phyloP scores from a whole-genome alignment of 805 yeast species.

The Saccharomycopsis vini region DNA sequence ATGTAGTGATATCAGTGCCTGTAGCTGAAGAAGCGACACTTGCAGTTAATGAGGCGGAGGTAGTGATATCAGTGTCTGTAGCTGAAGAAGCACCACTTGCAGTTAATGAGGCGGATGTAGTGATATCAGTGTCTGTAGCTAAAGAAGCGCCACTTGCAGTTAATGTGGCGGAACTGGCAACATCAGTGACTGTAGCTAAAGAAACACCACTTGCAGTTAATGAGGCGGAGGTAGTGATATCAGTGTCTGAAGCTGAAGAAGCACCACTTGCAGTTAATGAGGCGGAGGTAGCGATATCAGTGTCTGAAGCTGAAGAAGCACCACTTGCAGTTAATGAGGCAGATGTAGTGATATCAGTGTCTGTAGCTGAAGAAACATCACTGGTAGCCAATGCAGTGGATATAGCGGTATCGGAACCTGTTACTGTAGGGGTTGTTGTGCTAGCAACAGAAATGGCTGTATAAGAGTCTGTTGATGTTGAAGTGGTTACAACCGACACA shows the following conservation, averaged over 20 bases:
- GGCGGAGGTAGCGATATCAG: not conserved
- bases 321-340: conserved; percentile 3
- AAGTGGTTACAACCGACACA: conserved; percentile 20
- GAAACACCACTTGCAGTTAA: not conserved
- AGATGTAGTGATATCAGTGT: conserved; percentile 22
- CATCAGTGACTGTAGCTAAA: not conserved
- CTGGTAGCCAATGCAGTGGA: too few relatives aligned
- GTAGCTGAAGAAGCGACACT: not conserved
- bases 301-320: not conserved
- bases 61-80: not conserved
- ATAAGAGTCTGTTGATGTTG: not conserved
- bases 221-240: conserved; percentile 19
- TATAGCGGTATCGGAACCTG: not conserved
- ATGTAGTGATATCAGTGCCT: conserved; percentile 22
- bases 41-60: not conserved
- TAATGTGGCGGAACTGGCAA: not conserved
- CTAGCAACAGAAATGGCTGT: conserved; percentile 19
- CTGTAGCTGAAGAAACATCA: conserved; percentile 3
- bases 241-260: conserved; percentile 3
- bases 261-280: not conserved
- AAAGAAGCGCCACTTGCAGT: not conserved
- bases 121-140: too few relatives aligned
- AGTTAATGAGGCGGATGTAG: not conserved
- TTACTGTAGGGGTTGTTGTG: conserved; percentile 19
- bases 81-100: not conserved